phyloP scores from a whole-genome alignment of 805 yeast genomes.

The Candida andamanensis region DNA sequence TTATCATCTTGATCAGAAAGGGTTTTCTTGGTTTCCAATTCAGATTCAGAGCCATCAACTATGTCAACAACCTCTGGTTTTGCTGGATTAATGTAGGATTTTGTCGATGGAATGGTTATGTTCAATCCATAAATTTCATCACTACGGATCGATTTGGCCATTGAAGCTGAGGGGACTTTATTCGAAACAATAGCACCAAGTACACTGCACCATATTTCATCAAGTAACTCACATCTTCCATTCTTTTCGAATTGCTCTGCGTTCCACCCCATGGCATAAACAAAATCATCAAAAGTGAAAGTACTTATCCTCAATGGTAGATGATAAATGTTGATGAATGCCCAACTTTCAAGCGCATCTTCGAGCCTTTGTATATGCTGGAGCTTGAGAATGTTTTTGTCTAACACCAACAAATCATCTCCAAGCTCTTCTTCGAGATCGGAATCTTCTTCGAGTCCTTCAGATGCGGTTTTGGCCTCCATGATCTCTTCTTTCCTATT shows the following conservation, averaged over 20 bases:
- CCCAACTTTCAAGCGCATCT: slow-evolving; percentile 66
- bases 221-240: slow-evolving; percentile 48
- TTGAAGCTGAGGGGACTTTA: slow-evolving; percentile 20
- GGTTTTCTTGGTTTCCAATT: slow-evolving; percentile 13
- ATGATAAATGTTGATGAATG: slow-evolving; percentile 66
- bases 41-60: slow-evolving; percentile 18
- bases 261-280: slow-evolving; percentile 51
- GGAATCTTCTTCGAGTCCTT: slow-evolving; percentile 1
- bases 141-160: slow-evolving; percentile 28
- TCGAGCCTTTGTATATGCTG: slow-evolving; percentile 17
- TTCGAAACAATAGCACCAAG: slow-evolving; percentile 51
- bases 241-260: slow-evolving; percentile 31
- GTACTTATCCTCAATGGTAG: slow-evolving; percentile 61
- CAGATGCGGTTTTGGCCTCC: slow-evolving; percentile 1
- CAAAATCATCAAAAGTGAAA: slow-evolving; percentile 74
- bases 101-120: slow-evolving; percentile 27
- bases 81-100: slow-evolving; percentile 17
- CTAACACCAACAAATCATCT: slow-evolving; percentile 5
- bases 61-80: slow-evolving; percentile 11
- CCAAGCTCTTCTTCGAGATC: slow-evolving; percentile 6
- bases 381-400: slow-evolving; percentile 10
- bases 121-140: slow-evolving; percentile 28
- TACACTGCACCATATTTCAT: slow-evolving; percentile 66
- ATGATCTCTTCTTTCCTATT: slow-evolving; percentile 3
- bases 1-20: slow-evolving; percentile 15